phyloP scores from a whole-genome alignment of 2,329 filamentous ascomycete genomes.

The Sclerotinia trifoliorum region DNA sequence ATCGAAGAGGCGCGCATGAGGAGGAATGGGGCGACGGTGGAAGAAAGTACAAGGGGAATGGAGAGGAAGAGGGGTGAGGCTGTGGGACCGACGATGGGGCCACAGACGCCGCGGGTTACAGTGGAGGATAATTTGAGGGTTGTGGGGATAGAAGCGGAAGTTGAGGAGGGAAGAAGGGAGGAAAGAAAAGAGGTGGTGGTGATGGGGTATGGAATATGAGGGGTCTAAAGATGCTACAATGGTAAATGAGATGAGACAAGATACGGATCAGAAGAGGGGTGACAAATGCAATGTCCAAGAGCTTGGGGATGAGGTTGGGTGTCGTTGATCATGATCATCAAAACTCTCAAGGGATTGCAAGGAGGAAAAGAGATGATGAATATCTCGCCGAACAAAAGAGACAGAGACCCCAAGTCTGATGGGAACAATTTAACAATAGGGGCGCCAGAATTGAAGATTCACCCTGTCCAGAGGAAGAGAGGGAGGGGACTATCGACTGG shows the following conservation, averaged over 20 bases:
- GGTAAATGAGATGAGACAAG: neutral
- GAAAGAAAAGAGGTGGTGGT: constrained; percentile 16
- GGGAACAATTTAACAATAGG: neutral
- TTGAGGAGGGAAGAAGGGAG: neutral
- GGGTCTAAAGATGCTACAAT: too few species aligned
- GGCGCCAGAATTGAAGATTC: neutral
- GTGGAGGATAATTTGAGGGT: constrained; percentile 15
- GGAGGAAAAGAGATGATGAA: neutral
- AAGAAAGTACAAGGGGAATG: constrained; percentile 40
- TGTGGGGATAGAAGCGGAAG: neutral
- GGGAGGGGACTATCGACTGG: neutral
- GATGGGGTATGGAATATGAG: neutral
- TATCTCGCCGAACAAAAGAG: neutral
- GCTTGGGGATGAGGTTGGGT: neutral
- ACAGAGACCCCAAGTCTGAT: neutral
- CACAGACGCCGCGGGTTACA: neutral
- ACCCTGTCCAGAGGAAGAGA: too few species aligned
- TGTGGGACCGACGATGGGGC: neutral
- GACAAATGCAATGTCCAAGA: neutral
- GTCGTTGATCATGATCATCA: neutral
- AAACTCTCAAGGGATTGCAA: neutral
- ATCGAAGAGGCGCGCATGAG: constrained; percentile 50
- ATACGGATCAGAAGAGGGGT: neutral
- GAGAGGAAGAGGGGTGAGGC: constrained; percentile 33
- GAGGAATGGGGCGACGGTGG: constrained; percentile 42